phyloP scores from a whole-genome alignment of 306 rosid genomes.

The Prunus mira region DNA sequence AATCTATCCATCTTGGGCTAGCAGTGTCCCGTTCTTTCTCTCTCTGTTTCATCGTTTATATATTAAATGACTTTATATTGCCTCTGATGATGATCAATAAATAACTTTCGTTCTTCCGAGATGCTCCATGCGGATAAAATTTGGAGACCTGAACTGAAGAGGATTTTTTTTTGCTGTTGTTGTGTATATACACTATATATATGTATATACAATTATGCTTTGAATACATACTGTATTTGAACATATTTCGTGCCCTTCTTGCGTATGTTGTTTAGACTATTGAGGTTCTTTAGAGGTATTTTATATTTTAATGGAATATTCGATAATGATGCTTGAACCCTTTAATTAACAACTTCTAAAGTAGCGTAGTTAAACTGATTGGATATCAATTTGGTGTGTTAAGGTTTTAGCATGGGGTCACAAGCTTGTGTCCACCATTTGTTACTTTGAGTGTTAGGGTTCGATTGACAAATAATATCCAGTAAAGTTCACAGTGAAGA shows the following conservation, averaged over 20 bases:
- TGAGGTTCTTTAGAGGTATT: no score
- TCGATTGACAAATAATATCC: no score
- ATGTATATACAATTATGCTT: neutral
- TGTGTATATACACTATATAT: no score
- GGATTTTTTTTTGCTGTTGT: no score
- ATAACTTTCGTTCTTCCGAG: constrained; percentile 21
- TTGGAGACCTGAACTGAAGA: constrained; percentile 60
- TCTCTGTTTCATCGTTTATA: neutral
- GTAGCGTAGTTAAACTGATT: neutral
- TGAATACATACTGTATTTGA: neutral
- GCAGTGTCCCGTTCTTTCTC: no score
- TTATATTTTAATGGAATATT: neutral
- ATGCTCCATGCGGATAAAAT: constrained; percentile 41
- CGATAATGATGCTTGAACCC: neutral
- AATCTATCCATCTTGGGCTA: no score
- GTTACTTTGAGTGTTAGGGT: no score
- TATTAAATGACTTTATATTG: neutral
- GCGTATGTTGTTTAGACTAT: neutral
- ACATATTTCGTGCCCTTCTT: no score
- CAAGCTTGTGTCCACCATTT: no score
- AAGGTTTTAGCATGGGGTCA: no score
- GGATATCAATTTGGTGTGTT: neutral
- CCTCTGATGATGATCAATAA: constrained; percentile 10
- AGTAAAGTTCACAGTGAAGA: no score
- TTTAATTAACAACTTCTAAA: neutral